These are phyloP conservation scores for Hyphodiscus hymeniophilus DNA, from an alignment of 495 filamentous ascomycete genomes.

Conservation along the genomic window DNA sequence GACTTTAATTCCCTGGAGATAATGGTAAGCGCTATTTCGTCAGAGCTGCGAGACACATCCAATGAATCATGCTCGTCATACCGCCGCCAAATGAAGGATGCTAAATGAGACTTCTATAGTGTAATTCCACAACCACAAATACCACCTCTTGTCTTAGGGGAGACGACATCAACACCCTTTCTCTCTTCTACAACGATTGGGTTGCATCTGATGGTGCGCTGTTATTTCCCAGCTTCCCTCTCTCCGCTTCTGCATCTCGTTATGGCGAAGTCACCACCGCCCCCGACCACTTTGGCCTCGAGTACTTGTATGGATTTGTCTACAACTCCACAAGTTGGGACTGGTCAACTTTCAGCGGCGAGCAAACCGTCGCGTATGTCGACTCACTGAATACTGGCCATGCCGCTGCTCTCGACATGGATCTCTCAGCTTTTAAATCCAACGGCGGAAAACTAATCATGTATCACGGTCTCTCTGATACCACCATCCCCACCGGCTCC, in stretches of 20 bases:
- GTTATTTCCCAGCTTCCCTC: conserved; percentile 42
- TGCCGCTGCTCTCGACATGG: conserved; percentile 37
- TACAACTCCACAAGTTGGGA: conserved; percentile 28
- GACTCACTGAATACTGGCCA: conserved; percentile 36
- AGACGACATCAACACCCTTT: conserved; percentile 45
- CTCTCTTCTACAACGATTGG: conserved; percentile 47
- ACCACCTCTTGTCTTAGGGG: conserved; percentile 46
- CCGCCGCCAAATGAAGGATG: too few relatives aligned
- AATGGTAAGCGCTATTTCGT: too few relatives aligned
- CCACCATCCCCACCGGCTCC: conserved; percentile 34
- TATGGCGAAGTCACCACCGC: conserved; percentile 25
- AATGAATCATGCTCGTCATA: too few relatives aligned
- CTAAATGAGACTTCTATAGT: too few relatives aligned
- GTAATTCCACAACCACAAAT: too few relatives aligned
- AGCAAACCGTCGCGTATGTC: conserved; percentile 29
- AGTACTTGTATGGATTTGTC: too few relatives aligned
- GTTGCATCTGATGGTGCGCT: conserved; percentile 41
- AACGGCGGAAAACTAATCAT: conserved; percentile 46
- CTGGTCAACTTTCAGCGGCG: conserved; percentile 32
- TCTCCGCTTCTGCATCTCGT: conserved; percentile 24
- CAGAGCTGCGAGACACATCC: too few relatives aligned
- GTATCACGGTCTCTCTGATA: conserved; percentile 47
- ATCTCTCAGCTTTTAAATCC: conserved; percentile 37
- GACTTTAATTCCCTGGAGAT: too few relatives aligned
- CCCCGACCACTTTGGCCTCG: conserved; percentile 29